Conservation (phyloP, 2,329 filamentous ascomycete genomes). For the Cytospora paraplurivora region DNA sequence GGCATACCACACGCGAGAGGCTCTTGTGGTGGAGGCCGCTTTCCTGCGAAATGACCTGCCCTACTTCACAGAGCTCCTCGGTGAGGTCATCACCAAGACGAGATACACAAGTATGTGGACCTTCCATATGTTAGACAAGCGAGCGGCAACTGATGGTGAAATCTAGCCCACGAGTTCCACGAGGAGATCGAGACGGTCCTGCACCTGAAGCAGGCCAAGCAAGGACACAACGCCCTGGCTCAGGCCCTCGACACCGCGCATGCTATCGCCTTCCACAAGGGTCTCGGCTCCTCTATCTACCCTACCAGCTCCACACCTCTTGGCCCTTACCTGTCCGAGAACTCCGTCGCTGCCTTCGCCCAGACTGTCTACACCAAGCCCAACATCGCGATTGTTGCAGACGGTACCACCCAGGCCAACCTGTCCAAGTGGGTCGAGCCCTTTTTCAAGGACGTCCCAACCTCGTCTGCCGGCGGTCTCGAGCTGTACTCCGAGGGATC, state of each 20-base stretch:
- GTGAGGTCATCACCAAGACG: conserved; percentile 85
- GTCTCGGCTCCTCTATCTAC: conserved; percentile 78
- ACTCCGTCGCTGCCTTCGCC: conserved; percentile 75
- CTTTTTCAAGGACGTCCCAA: conserved; percentile 78
- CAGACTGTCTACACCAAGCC: conserved; percentile 80
- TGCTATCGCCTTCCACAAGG: conserved; percentile 86
- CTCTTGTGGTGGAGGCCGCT: conserved; percentile 87
- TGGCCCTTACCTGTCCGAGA: conserved; percentile 78
- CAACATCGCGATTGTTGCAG: conserved; percentile 89
- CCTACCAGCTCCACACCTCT: conserved; percentile 72
- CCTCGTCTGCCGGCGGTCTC: conserved; percentile 54
- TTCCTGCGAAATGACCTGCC: conserved; percentile 95
- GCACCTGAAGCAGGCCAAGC: conserved; percentile 73
- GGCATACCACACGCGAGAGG: conserved; percentile 89
- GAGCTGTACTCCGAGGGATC: conserved; percentile 62
- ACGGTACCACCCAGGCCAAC: conserved; percentile 75
- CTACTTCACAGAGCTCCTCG: conserved; percentile 95
- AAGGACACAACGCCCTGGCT: conserved; percentile 62
- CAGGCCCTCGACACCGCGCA: conserved; percentile 87
- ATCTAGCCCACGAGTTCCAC: conserved; percentile 79
- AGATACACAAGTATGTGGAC: conserved; percentile 72
- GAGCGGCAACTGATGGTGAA: conserved; percentile 27
- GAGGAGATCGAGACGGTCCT: conserved; percentile 83
- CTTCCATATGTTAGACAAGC: conserved; percentile 24
- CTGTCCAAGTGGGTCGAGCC: conserved; percentile 88